Conservation (phyloP, 345 rosid species). For the Linum lewisii region DNA sequence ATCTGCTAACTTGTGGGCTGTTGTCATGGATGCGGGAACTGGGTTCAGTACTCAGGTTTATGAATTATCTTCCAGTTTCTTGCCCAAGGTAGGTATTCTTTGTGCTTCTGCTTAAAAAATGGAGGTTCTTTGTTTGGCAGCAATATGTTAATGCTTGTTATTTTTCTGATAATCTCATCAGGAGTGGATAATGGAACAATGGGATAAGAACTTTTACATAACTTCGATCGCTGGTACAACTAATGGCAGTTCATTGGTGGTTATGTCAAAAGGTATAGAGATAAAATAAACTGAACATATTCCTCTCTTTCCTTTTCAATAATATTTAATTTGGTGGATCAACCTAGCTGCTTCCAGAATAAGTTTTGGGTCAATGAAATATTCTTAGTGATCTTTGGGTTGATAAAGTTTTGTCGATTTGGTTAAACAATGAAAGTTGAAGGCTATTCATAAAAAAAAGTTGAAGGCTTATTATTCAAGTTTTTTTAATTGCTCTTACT, state of each 20-base stretch:
- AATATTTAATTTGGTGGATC: background rate
- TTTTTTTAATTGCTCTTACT: too few relatives aligned
- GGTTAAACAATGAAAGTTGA: too few relatives aligned
- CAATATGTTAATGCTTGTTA: background rate
- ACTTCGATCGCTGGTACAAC: slow-evolving; percentile 14
- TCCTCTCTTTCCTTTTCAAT: background rate
- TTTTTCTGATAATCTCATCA: background rate
- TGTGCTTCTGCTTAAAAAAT: too few relatives aligned
- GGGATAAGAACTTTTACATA: slow-evolving; percentile 11
- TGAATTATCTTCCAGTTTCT: slow-evolving; percentile 17
- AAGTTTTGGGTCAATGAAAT: background rate
- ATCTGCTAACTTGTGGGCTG: slow-evolving; percentile 18
- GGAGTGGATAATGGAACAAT: slow-evolving; percentile 8
- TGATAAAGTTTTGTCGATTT: too few relatives aligned
- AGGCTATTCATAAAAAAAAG: too few relatives aligned
- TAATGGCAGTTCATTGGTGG: slow-evolving; percentile 17
- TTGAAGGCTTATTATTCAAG: background rate
- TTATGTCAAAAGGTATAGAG: slow-evolving; percentile 16
- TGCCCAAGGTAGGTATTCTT: slow-evolving; percentile 18
- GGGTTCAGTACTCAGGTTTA: slow-evolving; percentile 19
- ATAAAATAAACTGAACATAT: background rate
- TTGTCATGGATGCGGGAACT: slow-evolving; percentile 21
- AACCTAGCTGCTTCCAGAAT: too few relatives aligned
- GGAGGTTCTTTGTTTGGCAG: background rate
- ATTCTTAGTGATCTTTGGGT: too few relatives aligned